Conservation (phyloP, 345 rosid species). For the Turnera subulata region DNA sequence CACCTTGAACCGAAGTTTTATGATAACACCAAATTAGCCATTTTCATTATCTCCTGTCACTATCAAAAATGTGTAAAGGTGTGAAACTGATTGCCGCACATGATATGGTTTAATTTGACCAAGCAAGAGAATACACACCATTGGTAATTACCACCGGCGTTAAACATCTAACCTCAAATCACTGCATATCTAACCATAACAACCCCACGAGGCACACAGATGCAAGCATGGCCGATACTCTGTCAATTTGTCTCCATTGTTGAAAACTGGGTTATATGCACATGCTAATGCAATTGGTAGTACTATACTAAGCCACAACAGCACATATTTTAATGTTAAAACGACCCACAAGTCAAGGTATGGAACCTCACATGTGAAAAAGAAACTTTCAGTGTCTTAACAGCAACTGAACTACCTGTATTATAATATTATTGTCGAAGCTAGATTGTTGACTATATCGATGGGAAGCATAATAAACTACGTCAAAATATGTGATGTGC, state of each 20-base stretch:
- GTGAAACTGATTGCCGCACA: too few relatives aligned
- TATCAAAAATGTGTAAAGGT: too few relatives aligned
- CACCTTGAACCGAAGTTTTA: not conserved
- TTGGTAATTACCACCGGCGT: too few relatives aligned
- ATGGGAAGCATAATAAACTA: too few relatives aligned
- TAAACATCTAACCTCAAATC: not conserved
- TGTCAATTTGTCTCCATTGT: constrained; percentile 10
- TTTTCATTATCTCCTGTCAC: too few relatives aligned
- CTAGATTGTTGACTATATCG: not conserved
- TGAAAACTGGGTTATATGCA: not conserved
- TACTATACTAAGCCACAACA: too few relatives aligned
- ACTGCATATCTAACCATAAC: not conserved
- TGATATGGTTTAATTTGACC: too few relatives aligned
- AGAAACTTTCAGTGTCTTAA: not conserved
- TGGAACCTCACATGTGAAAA: too few relatives aligned
- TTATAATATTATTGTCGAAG: not conserved
- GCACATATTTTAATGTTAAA: not conserved
- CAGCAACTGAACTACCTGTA: constrained; percentile 14
- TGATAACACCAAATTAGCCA: too few relatives aligned
- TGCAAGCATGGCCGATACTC: not conserved
- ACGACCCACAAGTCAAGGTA: too few relatives aligned
- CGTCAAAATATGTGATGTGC: too few relatives aligned
- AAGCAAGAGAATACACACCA: too few relatives aligned
- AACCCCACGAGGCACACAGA: not conserved
- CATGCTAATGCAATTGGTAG: constrained; percentile 3